Evolutionary conservation across 495 filamentous ascomycete species (phyloP).

Genomic region (Daldinia childiae): DNA sequence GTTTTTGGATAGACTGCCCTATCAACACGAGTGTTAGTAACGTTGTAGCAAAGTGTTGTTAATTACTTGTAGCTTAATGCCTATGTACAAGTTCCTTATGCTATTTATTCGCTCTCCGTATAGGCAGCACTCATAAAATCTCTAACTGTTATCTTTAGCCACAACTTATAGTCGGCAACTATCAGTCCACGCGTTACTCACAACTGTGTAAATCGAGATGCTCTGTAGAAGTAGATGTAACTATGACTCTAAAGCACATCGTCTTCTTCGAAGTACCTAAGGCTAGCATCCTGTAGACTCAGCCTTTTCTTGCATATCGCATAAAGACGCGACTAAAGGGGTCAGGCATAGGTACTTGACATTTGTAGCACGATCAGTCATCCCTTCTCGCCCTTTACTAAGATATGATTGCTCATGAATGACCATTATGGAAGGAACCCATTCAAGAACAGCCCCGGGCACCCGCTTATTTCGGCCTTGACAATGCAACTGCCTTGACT

Average conservation of each 20-base stretch:
- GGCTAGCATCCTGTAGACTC: background rate
- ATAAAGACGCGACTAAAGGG: background rate
- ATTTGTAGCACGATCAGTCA: background rate
- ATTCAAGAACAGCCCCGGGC: background rate
- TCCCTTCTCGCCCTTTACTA: background rate
- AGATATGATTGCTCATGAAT: background rate
- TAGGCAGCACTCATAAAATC: background rate
- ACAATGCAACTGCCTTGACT: background rate
- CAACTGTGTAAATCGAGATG: background rate
- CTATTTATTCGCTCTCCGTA: background rate
- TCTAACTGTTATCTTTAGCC: background rate
- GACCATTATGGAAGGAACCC: background rate
- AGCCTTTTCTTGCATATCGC: background rate
- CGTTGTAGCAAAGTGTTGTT: too few species aligned
- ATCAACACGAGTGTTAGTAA: too few species aligned
- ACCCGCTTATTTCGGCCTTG: background rate
- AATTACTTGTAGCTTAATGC: background rate
- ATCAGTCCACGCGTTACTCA: background rate
- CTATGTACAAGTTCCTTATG: background rate
- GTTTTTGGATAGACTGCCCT: background rate
- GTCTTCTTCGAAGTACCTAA: background rate
- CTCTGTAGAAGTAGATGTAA: background rate
- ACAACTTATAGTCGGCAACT: background rate
- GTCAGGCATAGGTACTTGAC: background rate
- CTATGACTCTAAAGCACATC: background rate